phyloP scores from a whole-genome alignment of 1,284 basidiomycete genomes.

The Boletus sp. region DNA sequence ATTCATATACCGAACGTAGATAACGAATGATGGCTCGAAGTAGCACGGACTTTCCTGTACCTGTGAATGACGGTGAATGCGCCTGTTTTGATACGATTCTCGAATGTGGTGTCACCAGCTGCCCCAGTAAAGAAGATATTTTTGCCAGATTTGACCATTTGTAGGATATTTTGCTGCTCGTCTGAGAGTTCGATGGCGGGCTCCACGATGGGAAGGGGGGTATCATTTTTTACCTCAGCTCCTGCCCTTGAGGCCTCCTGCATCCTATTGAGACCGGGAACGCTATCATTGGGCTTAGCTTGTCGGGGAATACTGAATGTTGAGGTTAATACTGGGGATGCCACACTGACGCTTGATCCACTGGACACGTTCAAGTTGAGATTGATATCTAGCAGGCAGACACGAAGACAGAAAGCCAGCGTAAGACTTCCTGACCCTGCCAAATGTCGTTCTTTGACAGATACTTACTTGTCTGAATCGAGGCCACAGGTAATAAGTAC shows the following conservation, averaged over 20 bases:
- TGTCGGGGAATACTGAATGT: constrained; percentile 1
- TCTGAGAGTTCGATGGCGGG: constrained; percentile 40
- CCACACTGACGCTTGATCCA: constrained; percentile 6
- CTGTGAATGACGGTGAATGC: constrained; percentile 41
- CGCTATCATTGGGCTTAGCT: not conserved
- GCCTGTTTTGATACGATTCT: not conserved
- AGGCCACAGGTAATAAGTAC: constrained; percentile 13
- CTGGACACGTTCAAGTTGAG: constrained; percentile 26
- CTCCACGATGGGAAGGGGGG: constrained; percentile 5
- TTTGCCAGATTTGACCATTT: constrained; percentile 57
- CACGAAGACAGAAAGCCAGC: not conserved
- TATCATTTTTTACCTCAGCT: no score
- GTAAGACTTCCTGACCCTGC: not conserved
- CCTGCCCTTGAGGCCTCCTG: not conserved
- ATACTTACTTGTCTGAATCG: constrained; percentile 27
- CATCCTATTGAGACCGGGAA: not conserved
- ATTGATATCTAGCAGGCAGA: constrained; percentile 25
- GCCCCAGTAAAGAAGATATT: constrained; percentile 85
- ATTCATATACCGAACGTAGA: constrained; percentile 45
- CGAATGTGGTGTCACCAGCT: constrained; percentile 52
- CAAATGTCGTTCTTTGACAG: not conserved
- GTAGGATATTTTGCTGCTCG: constrained; percentile 63
- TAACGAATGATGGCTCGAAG: constrained; percentile 71
- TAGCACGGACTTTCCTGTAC: constrained; percentile 82
- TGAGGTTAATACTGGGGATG: constrained; percentile 12